These are phyloP conservation scores for Apiotrichum porosum DNA, from an alignment of 1,284 basidiomycete species.

Conservation along the genomic window DNA sequence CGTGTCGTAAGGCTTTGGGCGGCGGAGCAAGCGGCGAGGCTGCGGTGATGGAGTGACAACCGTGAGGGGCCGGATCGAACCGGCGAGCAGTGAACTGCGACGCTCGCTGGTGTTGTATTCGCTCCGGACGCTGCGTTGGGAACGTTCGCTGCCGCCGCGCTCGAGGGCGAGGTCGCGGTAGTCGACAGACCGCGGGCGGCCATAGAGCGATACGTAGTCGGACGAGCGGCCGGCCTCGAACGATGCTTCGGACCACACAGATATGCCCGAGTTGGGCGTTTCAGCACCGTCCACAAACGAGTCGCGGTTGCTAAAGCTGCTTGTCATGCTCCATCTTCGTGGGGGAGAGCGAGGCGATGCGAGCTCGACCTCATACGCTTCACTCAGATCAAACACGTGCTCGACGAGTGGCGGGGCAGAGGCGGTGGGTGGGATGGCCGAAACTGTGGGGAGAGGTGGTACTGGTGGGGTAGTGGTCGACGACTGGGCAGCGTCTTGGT, in stretches of 20 bases:
- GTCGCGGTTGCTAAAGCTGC: not conserved
- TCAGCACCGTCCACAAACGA: not conserved
- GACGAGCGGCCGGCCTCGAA: conserved; percentile 14
- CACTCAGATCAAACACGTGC: not conserved
- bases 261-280: not conserved
- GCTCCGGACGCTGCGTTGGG: too few species aligned
- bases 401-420: not conserved
- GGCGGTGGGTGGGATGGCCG: not conserved
- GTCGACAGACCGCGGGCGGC: conserved; percentile 1
- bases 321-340: not conserved
- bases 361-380: not conserved
- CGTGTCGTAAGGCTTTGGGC: not conserved
- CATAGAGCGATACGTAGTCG: conserved; percentile 15
- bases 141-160: not conserved
- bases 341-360: not conserved
- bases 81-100: too few species aligned
- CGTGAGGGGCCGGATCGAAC: too few species aligned
- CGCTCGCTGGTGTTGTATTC: too few species aligned
- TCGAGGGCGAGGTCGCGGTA: not conserved
- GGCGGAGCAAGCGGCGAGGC: not conserved
- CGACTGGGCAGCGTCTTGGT: not conserved
- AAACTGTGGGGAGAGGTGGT: not conserved
- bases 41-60: not conserved
- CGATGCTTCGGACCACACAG: conserved; percentile 6
- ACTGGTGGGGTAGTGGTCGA: not conserved